Evolutionary conservation across 2,329 filamentous ascomycete genomes (phyloP).

Genomic region (Hirsutella thompsonii): DNA sequence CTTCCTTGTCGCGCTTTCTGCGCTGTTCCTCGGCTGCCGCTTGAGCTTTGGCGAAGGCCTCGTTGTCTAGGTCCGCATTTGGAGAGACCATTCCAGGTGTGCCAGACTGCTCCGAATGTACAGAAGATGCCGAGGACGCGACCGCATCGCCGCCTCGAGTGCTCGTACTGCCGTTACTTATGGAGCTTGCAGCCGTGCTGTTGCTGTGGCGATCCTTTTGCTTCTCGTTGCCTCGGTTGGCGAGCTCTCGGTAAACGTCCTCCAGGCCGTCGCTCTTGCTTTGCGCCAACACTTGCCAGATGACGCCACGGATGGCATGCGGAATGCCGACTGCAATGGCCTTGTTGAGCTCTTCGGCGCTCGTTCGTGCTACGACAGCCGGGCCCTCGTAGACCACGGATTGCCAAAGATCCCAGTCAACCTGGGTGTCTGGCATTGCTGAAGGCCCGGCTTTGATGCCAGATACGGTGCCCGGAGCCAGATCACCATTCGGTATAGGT

Average conservation of each 20-base stretch:
- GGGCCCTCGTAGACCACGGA: conserved; percentile 90
- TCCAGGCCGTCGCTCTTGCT: conserved; percentile 91
- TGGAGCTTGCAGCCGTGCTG: conserved; percentile 35
- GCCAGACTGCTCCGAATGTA: conserved; percentile 65
- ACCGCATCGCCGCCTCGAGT: conserved; percentile 51
- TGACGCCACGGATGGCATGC: conserved; percentile 88
- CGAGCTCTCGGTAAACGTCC: conserved; percentile 69
- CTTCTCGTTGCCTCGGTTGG: conserved; percentile 68
- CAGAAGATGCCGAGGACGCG: conserved; percentile 70
- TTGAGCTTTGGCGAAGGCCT: conserved; percentile 53
- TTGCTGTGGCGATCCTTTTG: conserved; percentile 52
- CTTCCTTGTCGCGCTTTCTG: conserved; percentile 69
- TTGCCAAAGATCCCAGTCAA: conserved; percentile 99
- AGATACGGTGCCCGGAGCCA: conserved; percentile 76
- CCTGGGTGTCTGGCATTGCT: conserved; percentile 55
- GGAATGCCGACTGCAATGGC: conserved; percentile 92
- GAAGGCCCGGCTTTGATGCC: conserved; percentile 68
- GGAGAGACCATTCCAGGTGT: conserved; percentile 43
- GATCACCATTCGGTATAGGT: conserved; percentile 52
- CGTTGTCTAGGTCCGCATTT: conserved; percentile 46
- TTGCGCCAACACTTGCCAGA: conserved; percentile 94
- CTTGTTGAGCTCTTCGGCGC: conserved; percentile 75
- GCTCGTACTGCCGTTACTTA: conserved; percentile 41
- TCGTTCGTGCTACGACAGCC: conserved; percentile 74
- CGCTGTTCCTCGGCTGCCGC: conserved; percentile 51